Conservation (phyloP, 441 rosid species). For the Bruguiera hainesii region DNA sequence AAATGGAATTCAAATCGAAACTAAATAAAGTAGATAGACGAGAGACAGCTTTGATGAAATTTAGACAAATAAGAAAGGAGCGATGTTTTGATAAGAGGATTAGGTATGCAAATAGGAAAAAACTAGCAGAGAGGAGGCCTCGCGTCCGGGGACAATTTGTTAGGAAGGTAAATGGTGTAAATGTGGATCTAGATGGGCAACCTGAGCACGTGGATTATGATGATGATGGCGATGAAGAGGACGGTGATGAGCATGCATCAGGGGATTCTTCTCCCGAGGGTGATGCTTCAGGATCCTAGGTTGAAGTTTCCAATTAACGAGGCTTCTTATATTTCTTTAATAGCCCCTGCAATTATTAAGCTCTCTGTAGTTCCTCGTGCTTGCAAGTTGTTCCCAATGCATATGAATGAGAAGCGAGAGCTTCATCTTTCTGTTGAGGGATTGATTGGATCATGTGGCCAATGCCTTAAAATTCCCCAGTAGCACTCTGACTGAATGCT, state of each 20-base stretch:
- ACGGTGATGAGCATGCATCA: slow-evolving; percentile 59
- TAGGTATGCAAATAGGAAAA: slow-evolving; percentile 83
- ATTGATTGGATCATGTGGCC: background rate
- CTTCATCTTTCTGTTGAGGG: background rate
- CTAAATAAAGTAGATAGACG: slow-evolving; percentile 68
- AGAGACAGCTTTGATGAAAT: slow-evolving; percentile 86
- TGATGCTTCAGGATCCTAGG: slow-evolving; percentile 42
- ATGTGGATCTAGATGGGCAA: slow-evolving; percentile 81
- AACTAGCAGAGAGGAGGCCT: slow-evolving; percentile 95
- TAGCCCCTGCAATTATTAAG: slow-evolving; percentile 6
- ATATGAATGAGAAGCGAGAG: background rate
- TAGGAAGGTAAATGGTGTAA: slow-evolving; percentile 74
- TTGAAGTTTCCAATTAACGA: slow-evolving; percentile 9
- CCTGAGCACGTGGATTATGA: slow-evolving; percentile 63
- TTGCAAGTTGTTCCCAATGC: background rate
- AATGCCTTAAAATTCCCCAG: background rate
- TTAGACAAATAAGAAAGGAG: slow-evolving; percentile 90
- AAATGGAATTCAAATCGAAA: slow-evolving; percentile 11
- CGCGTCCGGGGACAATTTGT: slow-evolving; percentile 97
- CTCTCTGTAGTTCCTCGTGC: background rate
- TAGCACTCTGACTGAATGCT: slow-evolving; percentile 2
- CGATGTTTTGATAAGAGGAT: slow-evolving; percentile 96
- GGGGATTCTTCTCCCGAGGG: slow-evolving; percentile 67
- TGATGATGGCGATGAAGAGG: slow-evolving; percentile 60
- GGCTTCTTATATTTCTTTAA: background rate